Conservation (phyloP, 1,139 yeast species). For the Nematodospora anomalae region DNA sequence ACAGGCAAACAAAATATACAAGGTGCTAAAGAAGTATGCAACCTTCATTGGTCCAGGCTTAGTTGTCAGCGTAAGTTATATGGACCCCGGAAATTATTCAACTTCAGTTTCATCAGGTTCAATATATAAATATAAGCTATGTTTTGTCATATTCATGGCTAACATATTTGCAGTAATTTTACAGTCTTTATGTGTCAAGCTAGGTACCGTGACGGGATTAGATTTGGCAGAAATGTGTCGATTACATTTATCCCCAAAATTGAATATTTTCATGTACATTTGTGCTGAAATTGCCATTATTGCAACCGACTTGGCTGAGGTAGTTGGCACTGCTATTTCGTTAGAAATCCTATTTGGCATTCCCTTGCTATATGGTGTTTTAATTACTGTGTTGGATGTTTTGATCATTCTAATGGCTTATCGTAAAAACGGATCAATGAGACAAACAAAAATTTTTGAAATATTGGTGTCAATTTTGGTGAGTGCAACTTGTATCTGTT, state of each 20-base stretch:
- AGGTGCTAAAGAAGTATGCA: conserved; percentile 44
- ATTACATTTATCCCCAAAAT: conserved; percentile 54
- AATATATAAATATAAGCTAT: conserved; percentile 60
- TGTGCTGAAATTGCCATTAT: conserved; percentile 75
- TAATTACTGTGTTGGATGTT: conserved; percentile 72
- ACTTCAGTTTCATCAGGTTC: conserved; percentile 83
- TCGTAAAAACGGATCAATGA: conserved; percentile 68
- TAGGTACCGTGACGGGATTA: conserved; percentile 77
- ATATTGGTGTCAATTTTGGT: conserved; percentile 63
- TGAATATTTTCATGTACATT: conserved; percentile 58
- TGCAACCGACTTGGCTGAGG: conserved; percentile 82
- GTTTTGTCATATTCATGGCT: conserved; percentile 63
- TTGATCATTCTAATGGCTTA: conserved; percentile 66
- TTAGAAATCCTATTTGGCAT: conserved; percentile 66
- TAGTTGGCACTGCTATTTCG: conserved; percentile 78
- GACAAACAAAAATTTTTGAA: conserved; percentile 66
- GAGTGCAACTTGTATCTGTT: conserved; percentile 64
- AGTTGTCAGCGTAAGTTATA: conserved; percentile 73
- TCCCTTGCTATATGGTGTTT: conserved; percentile 66
- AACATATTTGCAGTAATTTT: conserved; percentile 71
- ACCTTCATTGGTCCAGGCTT: conserved; percentile 79
- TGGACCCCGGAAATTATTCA: conserved; percentile 82
- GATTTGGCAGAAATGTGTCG: conserved; percentile 79
- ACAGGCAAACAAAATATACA: conserved; percentile 2
- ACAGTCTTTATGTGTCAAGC: conserved; percentile 69